Percentiles rank a stretch among this genome's conserved stretches.
Evolutionary conservation across 1,139 yeast species (phyloP).

Genomic region (Debaryomyces udenii): DNA sequence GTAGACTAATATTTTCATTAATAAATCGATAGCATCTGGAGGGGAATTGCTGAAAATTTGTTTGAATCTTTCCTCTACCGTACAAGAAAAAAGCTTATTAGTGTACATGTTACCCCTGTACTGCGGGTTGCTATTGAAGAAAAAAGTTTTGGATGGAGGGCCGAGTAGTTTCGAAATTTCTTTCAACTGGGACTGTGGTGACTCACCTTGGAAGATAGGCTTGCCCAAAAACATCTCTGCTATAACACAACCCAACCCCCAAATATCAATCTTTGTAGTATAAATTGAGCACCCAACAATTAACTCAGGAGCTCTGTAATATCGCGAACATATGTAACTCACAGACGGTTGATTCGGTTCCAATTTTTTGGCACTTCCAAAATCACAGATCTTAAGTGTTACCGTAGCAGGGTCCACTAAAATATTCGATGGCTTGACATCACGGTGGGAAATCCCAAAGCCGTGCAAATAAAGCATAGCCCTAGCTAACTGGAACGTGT

Average conservation of each 20-base stretch:
- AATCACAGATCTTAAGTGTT: slow-evolving; percentile 73
- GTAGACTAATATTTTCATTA: slow-evolving; percentile 70
- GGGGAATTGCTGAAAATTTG: slow-evolving; percentile 74
- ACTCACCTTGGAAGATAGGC: slow-evolving; percentile 81
- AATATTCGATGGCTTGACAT: slow-evolving; percentile 78
- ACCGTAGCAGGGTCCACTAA: slow-evolving; percentile 71
- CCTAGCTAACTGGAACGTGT: slow-evolving; percentile 78
- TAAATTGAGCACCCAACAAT: slow-evolving; percentile 77
- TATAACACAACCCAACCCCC: slow-evolving; percentile 86
- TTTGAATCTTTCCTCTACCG: slow-evolving; percentile 62
- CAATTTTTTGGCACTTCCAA: slow-evolving; percentile 78
- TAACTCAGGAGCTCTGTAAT: slow-evolving; percentile 81
- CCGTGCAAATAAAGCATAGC: slow-evolving; percentile 84
- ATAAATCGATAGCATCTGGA: slow-evolving; percentile 67
- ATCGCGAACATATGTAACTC: slow-evolving; percentile 77
- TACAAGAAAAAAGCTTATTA: slow-evolving; percentile 65
- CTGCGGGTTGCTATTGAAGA: slow-evolving; percentile 71
- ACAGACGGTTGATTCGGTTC: slow-evolving; percentile 77
- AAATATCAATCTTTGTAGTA: slow-evolving; percentile 77
- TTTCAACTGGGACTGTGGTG: slow-evolving; percentile 71
- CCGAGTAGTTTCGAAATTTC: slow-evolving; percentile 79
- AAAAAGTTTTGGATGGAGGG: slow-evolving; percentile 73
- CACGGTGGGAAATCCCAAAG: slow-evolving; percentile 78
- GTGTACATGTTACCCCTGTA: slow-evolving; percentile 76
- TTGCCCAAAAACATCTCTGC: slow-evolving; percentile 84